A percentile compares a stretch with the other conserved stretches of the same genome.
Evolutionary conservation across 176 grass and related monocot genomes (phyloP).

Genomic region (Otatea glauca): DNA sequence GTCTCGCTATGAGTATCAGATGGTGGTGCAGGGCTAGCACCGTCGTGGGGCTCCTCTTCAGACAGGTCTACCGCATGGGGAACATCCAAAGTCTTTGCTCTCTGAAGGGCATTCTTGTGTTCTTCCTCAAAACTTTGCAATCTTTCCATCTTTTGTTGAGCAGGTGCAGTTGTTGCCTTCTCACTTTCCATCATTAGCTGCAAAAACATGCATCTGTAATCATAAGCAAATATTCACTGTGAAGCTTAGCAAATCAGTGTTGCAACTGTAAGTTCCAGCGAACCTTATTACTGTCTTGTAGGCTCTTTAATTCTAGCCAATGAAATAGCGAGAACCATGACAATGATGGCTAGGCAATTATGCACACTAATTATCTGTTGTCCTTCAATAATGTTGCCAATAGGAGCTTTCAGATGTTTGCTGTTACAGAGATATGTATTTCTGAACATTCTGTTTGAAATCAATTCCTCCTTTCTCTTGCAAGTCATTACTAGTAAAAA

Average conservation of each 20-base stretch:
- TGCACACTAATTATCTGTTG: neutral
- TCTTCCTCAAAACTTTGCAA: conserved; percentile 73
- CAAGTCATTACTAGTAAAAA: conserved; percentile 17
- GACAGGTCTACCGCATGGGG: conserved; percentile 60
- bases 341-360: neutral
- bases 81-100: conserved; percentile 68
- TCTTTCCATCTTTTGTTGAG: conserved; percentile 72
- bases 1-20: conserved; percentile 31
- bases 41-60: conserved; percentile 49
- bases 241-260: neutral
- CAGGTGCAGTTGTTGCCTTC: conserved; percentile 49
- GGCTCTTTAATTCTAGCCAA: neutral
- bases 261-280: neutral
- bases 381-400: conserved; percentile 1
- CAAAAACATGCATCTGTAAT: conserved; percentile 21
- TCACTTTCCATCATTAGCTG: conserved; percentile 68
- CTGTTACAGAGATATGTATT: neutral
- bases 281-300: neutral
- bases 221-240: neutral
- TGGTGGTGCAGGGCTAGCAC: neutral
- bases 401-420: conserved; percentile 7
- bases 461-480: neutral
- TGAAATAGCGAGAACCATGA: neutral
- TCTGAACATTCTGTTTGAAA: conserved; percentile 5
- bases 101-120: conserved; percentile 77